These are phyloP conservation scores for Capsicum chinense DNA, from an alignment of 257 asterid genomes.

Conservation along the genomic window DNA sequence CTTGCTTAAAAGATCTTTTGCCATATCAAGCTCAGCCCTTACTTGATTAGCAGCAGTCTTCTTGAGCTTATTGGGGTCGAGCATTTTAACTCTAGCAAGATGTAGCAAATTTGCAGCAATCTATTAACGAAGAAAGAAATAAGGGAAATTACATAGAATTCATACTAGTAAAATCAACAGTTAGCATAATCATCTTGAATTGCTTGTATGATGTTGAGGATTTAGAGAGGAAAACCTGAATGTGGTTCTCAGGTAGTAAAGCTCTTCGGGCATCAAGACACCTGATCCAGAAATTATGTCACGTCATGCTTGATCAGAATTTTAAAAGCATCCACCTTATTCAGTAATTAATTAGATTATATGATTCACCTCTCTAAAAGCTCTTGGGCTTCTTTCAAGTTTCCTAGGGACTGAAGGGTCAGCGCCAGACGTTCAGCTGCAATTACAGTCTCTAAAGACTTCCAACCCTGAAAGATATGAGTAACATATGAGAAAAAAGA, in stretches of 20 bases:
- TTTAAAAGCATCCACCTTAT: constrained; percentile 32
- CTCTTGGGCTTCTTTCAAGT: constrained; percentile 75
- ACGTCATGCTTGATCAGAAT: constrained; percentile 37
- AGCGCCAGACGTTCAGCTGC: constrained; percentile 90
- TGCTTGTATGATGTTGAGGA: constrained; percentile 1
- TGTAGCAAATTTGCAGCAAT: constrained; percentile 70
- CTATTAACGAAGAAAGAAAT: constrained; percentile 49
- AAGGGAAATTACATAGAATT: constrained; percentile 19
- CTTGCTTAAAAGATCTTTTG: constrained; percentile 58
- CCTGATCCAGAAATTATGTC: constrained; percentile 52
- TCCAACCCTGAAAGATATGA: constrained; percentile 71
- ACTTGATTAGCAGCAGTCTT: constrained; percentile 58
- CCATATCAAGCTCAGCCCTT: constrained; percentile 59
- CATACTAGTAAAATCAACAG: constrained; percentile 4
- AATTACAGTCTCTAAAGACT: constrained; percentile 71
- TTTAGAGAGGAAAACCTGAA: constrained; percentile 62
- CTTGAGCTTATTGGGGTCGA: constrained; percentile 53
- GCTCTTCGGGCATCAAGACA: constrained; percentile 74
- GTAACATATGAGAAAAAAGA: constrained; percentile 19
- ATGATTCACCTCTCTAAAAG: constrained; percentile 67
- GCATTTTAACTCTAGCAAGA: constrained; percentile 76
- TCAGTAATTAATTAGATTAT: constrained; percentile 31
- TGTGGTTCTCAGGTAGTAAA: constrained; percentile 69
- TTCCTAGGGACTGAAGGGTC: constrained; percentile 67
- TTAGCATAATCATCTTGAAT: neutral